phyloP scores from a whole-genome alignment of 2,329 filamentous ascomycete genomes.

The Dactylellina leptospora region DNA sequence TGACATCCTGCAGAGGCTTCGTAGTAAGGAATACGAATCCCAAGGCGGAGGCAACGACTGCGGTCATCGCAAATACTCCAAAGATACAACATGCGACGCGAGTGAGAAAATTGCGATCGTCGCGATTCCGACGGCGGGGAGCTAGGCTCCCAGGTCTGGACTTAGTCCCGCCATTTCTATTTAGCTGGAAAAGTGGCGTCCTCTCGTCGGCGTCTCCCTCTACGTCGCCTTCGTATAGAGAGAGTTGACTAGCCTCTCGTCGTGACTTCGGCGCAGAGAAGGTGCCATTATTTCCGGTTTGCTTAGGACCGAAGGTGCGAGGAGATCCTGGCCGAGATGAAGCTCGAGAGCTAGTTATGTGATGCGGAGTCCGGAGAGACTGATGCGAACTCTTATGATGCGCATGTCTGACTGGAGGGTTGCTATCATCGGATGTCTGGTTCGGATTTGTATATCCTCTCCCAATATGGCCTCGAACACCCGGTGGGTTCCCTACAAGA shows the following conservation, averaged over 20 bases:
- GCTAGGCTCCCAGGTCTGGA: conserved; percentile 58
- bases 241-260: conserved; percentile 50
- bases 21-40: conserved; percentile 92
- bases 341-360: conserved; percentile 36
- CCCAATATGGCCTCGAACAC: conserved; percentile 41
- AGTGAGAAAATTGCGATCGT: conserved; percentile 71
- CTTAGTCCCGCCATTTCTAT: conserved; percentile 63
- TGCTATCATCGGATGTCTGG: conserved; percentile 16
- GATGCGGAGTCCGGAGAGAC: conserved; percentile 46
- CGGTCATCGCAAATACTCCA: conserved; percentile 79
- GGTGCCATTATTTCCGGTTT: conserved; percentile 17
- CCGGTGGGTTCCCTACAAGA: conserved; percentile 18
- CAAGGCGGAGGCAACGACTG: conserved; percentile 84
- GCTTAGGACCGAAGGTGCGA: conserved; percentile 27
- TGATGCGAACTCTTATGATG: conserved; percentile 55
- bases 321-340: conserved; percentile 47
- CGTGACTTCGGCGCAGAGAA: conserved; percentile 27
- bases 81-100: conserved; percentile 87
- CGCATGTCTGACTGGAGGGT: conserved; percentile 31
- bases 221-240: conserved; percentile 61
- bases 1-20: conserved; percentile 81
- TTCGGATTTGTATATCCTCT: conserved; percentile 45
- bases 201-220: conserved; percentile 82
- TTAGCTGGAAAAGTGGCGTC: conserved; percentile 76
- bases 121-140: conserved; percentile 76